phyloP scores from a whole-genome alignment of 1,284 basidiomycete genomes.

The Puccinia novopanici region DNA sequence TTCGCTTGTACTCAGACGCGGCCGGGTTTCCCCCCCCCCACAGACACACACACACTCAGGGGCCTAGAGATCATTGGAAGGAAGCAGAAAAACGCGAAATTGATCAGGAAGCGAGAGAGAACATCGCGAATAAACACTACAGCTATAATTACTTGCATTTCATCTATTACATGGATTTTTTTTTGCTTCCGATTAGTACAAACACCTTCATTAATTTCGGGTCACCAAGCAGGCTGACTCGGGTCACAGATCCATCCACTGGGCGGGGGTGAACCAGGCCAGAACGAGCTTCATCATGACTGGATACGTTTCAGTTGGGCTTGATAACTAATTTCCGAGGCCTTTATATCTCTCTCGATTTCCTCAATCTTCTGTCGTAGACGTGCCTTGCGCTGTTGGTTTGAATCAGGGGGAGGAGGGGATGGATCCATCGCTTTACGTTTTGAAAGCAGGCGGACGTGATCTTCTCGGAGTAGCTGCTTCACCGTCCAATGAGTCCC shows the following conservation, averaged over 20 bases:
- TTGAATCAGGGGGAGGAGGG: background rate
- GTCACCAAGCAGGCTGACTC: background rate
- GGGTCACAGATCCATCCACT: background rate
- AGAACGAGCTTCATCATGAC: constrained; percentile 18
- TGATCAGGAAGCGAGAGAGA: too few relatives aligned
- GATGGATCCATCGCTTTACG: background rate
- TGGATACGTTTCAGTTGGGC: constrained; percentile 30
- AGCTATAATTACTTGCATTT: constrained; percentile 26
- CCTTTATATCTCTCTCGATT: constrained; percentile 35
- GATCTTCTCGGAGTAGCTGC: constrained; percentile 32
- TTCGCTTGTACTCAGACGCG: too few relatives aligned
- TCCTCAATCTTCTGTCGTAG: constrained; percentile 28
- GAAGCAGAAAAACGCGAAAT: background rate
- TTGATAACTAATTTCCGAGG: constrained; percentile 5
- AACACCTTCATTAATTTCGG: background rate
- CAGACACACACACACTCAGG: background rate
- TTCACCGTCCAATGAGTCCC: constrained; percentile 49
- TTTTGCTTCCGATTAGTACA: constrained; percentile 2
- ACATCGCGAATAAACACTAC: background rate
- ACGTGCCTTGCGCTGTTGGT: constrained; percentile 22
- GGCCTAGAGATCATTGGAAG: background rate
- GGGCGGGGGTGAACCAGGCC: background rate
- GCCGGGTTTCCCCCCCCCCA: background rate
- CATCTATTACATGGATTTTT: constrained; percentile 7
- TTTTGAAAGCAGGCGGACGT: constrained; percentile 29